A percentile compares a stretch with the other conserved stretches of the same genome.
These are phyloP conservation scores for Tricladium varicosporioides DNA, from an alignment of 2,329 filamentous ascomycete genomes.

Conservation along the genomic window DNA sequence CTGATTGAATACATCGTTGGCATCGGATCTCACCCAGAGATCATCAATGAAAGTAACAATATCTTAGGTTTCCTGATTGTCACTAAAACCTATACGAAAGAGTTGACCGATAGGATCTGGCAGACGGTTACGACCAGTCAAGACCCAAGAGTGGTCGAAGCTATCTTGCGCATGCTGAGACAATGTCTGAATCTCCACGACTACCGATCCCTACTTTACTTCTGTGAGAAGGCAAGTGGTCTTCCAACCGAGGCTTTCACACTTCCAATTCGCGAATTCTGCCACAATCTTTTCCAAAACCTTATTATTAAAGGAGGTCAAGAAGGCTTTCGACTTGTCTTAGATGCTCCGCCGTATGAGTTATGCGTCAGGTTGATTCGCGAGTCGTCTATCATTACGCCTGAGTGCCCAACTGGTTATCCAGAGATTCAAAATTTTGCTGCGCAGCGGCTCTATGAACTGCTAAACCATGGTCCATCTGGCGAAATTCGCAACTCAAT, in stretches of 20 bases:
- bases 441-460: slow-evolving; percentile 55
- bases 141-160: slow-evolving; percentile 80
- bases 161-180: slow-evolving; percentile 66
- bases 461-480: slow-evolving; percentile 57
- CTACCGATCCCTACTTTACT: slow-evolving; percentile 53
- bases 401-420: slow-evolving; percentile 54
- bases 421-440: slow-evolving; percentile 64
- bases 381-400: slow-evolving; percentile 60
- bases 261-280: slow-evolving; percentile 58
- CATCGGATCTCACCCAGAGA: slow-evolving; percentile 86
- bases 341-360: slow-evolving; percentile 48
- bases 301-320: slow-evolving; percentile 44
- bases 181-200: slow-evolving; percentile 49
- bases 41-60: slow-evolving; percentile 78
- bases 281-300: slow-evolving; percentile 53
- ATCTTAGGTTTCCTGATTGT: slow-evolving; percentile 85
- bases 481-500: slow-evolving; percentile 58
- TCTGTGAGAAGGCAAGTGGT: slow-evolving; percentile 68
- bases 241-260: slow-evolving; percentile 65
- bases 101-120: slow-evolving; percentile 81
- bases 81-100: slow-evolving; percentile 67
- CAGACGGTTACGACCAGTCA: slow-evolving; percentile 76
- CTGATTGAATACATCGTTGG: slow-evolving; percentile 86
- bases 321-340: slow-evolving; percentile 32
- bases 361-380: slow-evolving; percentile 67